phyloP scores from a whole-genome alignment of 2,329 filamentous ascomycete genomes.

The Xylariaceae sp. region DNA sequence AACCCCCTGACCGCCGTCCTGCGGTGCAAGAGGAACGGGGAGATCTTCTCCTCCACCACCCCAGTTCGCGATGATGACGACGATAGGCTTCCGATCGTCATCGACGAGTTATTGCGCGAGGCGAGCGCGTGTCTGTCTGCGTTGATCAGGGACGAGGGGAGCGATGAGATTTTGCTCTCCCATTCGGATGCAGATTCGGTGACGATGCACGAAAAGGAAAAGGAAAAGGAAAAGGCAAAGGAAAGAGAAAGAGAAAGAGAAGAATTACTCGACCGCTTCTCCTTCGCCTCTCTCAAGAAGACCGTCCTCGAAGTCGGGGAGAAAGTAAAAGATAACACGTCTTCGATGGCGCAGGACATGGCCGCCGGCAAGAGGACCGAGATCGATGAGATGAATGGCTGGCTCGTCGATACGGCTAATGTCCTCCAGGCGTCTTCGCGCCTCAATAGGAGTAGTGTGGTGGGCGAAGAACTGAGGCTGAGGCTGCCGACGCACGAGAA shows the following conservation, averaged over 20 bases:
- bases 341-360: conserved; percentile 59
- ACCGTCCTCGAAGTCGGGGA: conserved; percentile 44
- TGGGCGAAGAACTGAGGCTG: conserved; percentile 21
- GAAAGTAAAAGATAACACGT: conserved; percentile 49
- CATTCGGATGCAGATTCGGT: too few species aligned
- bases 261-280: conserved; percentile 38
- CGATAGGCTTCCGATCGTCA: conserved; percentile 46
- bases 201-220: too few species aligned
- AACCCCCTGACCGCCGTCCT: conserved; percentile 82
- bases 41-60: conserved; percentile 56
- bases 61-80: conserved; percentile 42
- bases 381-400: conserved; percentile 47
- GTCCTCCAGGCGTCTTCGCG: too few species aligned
- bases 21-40: conserved; percentile 73
- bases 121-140: conserved; percentile 65
- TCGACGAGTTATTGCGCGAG: conserved; percentile 68
- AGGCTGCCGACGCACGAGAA: conserved; percentile 36
- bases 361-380: conserved; percentile 37
- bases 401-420: conserved; percentile 44
- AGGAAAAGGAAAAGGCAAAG: too few species aligned
- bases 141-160: conserved; percentile 56
- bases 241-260: conserved; percentile 12
- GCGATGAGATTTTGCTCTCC: conserved; percentile 34
- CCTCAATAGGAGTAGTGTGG: too few species aligned
- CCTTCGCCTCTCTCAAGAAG: conserved; percentile 34